Evolutionary conservation across 2,329 filamentous ascomycete species (phyloP), one percentile per base, ranked within the genome.

Genomic region (Zymoseptoria ardabiliae): DNA sequence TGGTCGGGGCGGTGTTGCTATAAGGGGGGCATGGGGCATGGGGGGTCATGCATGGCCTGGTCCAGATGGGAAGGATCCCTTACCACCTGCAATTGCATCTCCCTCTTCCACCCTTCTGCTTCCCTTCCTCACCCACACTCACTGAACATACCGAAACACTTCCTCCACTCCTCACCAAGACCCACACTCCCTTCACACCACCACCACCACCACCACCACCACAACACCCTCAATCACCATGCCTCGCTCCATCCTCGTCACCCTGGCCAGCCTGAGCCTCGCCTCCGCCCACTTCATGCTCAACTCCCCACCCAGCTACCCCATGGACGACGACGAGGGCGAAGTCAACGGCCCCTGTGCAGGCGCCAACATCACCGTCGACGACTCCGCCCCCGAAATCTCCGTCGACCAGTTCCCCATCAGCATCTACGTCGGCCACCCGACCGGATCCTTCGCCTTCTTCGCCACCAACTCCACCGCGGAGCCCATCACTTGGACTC

Each of bases 251-350:
- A 22, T 68, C 50, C 28, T 71, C 30, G 30, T 75, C 55, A 54
- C 58, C 50, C 61, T 71, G 35, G 63, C 62, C 49, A 63, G 68
- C 17, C 65, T 69, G 20, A 63, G 59, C 51, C 65, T 74, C 58
- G 66, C 72, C 22, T 69, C 74, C 5, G 76, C 77, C 4, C 77
- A 79, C 65, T 79, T 78, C 72, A 65, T 65, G 21, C 70, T 79
- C 48, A 63, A 74, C 19, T 74, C 72, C 59, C 77, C 77, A 22
- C 63, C 68, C 10, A 67, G 67, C 9, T 69, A 67, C 22, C 70
- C 70, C 63, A 54, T 61, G 48, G 68, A 71, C 48, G 69, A 71
- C 3, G 54, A 63, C 53, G 62, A 71, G 57, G 50, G 58, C 25
- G 62, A 71, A 58, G 50, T 58, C 25, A 68, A 53, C 30, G 61